Conservation (phyloP, 1,139 yeast genomes). For the Sugiyamaella grinbergsii region DNA sequence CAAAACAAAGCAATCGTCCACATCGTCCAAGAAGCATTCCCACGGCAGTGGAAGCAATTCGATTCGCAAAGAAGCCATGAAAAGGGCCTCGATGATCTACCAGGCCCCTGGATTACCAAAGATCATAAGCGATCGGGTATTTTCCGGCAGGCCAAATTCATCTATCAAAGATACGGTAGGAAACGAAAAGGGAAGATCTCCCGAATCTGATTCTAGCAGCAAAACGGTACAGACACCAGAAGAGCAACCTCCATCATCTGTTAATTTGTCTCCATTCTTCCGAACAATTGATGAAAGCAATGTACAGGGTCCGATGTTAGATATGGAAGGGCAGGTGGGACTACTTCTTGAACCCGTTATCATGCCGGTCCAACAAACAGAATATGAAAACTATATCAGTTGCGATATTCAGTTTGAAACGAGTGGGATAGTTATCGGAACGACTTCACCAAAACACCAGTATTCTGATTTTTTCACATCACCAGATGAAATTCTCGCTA, state of each 20-base stretch:
- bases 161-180: conserved; percentile 16
- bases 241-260: not conserved
- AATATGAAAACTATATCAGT: conserved; percentile 24
- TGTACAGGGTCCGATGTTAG: too few species aligned
- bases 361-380: conserved; percentile 11
- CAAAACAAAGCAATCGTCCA: not conserved
- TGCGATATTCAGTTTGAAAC: conserved; percentile 13
- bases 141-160: conserved; percentile 20
- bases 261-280: not conserved
- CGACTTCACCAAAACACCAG: not conserved
- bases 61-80: conserved; percentile 31
- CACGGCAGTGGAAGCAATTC: conserved; percentile 17
- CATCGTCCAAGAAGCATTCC: conserved; percentile 3
- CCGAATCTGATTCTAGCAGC: conserved; percentile 3
- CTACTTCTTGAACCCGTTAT: conserved; percentile 23
- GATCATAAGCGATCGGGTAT: conserved; percentile 25
- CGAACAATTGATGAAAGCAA: not conserved
- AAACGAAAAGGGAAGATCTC: conserved; percentile 3
- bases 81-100: conserved; percentile 30
- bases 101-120: conserved; percentile 27
- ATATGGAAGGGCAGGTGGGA: conserved; percentile 18
- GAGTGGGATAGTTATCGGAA: not conserved
- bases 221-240: not conserved
- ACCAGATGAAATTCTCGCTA: conserved; percentile 25
- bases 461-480: conserved; percentile 22